Evolutionary conservation across 768 basidiomycete species (phyloP).

Genomic region (Naganishia antarctica): DNA sequence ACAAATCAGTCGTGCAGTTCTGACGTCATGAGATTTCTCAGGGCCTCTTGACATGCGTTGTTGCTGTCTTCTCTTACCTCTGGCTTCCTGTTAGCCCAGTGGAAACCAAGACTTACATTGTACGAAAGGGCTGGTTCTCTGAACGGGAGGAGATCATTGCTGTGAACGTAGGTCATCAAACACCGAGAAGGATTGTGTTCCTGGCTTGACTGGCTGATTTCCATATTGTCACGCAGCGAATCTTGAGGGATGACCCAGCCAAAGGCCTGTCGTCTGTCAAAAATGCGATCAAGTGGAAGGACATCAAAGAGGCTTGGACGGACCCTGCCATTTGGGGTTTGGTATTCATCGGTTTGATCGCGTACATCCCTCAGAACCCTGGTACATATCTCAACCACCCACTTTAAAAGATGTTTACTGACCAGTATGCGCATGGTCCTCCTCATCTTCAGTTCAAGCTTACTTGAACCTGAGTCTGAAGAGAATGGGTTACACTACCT

Average conservation of each 20-base stretch:
- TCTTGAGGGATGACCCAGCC: constrained; percentile 63
- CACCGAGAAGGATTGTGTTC: not conserved
- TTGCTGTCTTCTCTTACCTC: constrained; percentile 57
- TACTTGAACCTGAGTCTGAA: constrained; percentile 64
- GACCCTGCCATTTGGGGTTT: constrained; percentile 29
- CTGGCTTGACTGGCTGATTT: too few relatives aligned
- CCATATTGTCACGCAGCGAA: too few relatives aligned
- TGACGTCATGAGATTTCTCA: constrained; percentile 22
- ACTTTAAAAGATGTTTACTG: too few relatives aligned
- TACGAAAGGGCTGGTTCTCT: constrained; percentile 62
- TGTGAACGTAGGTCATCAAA: constrained; percentile 47
- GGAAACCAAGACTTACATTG: constrained; percentile 60
- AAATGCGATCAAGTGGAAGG: constrained; percentile 20
- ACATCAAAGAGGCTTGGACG: constrained; percentile 26
- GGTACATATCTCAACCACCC: not conserved
- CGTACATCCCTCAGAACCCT: constrained; percentile 19
- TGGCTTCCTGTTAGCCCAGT: constrained; percentile 63
- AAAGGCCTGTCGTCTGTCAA: constrained; percentile 51
- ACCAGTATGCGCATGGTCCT: too few relatives aligned
- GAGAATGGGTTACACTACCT: constrained; percentile 61
- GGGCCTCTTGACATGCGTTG: constrained; percentile 55
- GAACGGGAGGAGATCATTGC: constrained; percentile 61
- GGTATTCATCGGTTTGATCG: constrained; percentile 25
- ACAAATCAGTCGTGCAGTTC: not conserved
- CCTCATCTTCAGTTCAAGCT: constrained; percentile 54